phyloP scores from a whole-genome alignment of 345 rosid genomes.

The Citrus trifoliata region DNA sequence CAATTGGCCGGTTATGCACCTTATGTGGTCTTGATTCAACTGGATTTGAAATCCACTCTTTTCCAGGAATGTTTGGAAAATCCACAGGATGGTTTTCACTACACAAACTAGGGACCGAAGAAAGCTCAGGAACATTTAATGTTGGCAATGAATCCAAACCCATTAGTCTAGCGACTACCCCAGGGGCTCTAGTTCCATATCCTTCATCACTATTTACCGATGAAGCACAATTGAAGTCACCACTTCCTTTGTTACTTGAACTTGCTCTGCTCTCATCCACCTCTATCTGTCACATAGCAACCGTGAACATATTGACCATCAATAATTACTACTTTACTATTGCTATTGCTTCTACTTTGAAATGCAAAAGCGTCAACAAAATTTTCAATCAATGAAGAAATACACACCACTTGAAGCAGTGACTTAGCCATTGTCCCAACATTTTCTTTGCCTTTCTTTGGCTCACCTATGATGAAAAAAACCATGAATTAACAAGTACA shows the following conservation, averaged over 20 bases:
- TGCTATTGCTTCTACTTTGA: background rate
- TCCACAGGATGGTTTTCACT: constrained; percentile 42
- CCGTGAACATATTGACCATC: constrained; percentile 14
- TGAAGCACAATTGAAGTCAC: constrained; percentile 55
- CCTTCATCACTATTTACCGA: constrained; percentile 74
- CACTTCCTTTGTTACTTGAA: constrained; percentile 39
- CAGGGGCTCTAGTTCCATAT: constrained; percentile 61
- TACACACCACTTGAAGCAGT: constrained; percentile 41
- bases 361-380: constrained; percentile 5
- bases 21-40: constrained; percentile 37
- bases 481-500: background rate
- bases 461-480: constrained; percentile 31
- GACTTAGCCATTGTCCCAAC: constrained; percentile 25
- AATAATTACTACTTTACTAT: background rate
- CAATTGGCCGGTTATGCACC: constrained; percentile 47
- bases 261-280: constrained; percentile 41
- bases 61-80: constrained; percentile 27
- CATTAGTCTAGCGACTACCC: constrained; percentile 95
- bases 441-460: constrained; percentile 44
- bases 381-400: constrained; percentile 4
- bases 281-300: constrained; percentile 36
- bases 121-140: constrained; percentile 38
- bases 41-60: constrained; percentile 34
- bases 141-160: constrained; percentile 86
- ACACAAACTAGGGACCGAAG: constrained; percentile 34